Conservation (phyloP, 2,329 filamentous ascomycete genomes). For the Beauveria australis region DNA sequence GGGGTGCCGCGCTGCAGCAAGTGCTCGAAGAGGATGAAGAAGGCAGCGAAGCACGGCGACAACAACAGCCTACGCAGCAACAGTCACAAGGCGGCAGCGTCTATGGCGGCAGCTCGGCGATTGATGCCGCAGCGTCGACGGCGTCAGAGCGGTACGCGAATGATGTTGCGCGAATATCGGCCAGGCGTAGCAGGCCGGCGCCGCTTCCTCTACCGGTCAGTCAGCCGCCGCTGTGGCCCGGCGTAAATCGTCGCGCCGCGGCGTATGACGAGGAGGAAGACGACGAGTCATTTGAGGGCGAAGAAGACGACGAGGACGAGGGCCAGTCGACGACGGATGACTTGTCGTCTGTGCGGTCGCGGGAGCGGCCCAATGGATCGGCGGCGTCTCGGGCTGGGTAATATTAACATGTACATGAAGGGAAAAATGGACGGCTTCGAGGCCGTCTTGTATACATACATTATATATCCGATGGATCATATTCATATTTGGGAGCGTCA, state of each 20-base stretch:
- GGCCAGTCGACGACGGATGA: conserved; percentile 22
- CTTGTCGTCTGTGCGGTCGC: conserved; percentile 12
- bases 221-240: conserved; percentile 36
- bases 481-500: background rate
- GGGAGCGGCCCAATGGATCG: conserved; percentile 2
- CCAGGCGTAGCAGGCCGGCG: conserved; percentile 15
- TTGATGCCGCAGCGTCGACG: background rate
- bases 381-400: background rate
- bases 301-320: conserved; percentile 25
- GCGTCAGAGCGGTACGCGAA: background rate
- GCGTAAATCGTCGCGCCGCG: conserved; percentile 24
- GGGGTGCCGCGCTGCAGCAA: conserved; percentile 46
- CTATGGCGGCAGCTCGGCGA: conserved; percentile 7
- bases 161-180: conserved; percentile 14
- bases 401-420: background rate
- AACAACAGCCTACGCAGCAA: background rate
- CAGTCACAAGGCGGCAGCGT: background rate
- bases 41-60: background rate
- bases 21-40: conserved; percentile 46
- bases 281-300: conserved; percentile 21
- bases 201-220: conserved; percentile 18
- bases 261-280: conserved; percentile 27
- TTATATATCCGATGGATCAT: background rate
- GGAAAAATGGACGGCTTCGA: background rate
- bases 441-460: conserved; percentile 1